Conservation (phyloP, 2,329 filamentous ascomycete genomes). For the Colletotrichum chrysophilum region DNA sequence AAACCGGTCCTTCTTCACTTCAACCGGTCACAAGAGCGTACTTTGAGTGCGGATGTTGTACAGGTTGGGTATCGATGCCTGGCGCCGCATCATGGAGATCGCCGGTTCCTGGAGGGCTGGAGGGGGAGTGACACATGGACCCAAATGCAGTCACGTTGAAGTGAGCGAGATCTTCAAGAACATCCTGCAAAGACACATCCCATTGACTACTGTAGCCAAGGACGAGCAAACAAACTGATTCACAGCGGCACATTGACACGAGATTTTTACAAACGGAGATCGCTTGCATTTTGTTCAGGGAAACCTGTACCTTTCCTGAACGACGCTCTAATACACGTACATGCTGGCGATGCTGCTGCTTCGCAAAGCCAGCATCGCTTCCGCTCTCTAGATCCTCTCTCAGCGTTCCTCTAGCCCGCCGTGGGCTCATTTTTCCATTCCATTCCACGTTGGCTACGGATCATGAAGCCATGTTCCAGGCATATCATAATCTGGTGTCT, state of each 20-base stretch:
- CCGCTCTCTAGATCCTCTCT: not conserved
- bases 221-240: not conserved
- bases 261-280: not conserved
- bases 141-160: not conserved
- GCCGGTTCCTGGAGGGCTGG: not conserved
- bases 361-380: not conserved
- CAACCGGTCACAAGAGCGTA: not conserved
- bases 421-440: not conserved
- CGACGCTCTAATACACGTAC: conserved; percentile 19
- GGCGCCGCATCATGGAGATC: not conserved
- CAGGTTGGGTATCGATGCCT: not conserved
- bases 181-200: not conserved
- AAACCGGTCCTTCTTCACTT: not conserved
- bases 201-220: not conserved
- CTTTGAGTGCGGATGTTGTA: not conserved
- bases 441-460: conserved; percentile 18
- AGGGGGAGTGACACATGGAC: not conserved
- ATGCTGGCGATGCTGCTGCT: conserved; percentile 8
- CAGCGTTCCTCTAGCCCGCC: not conserved
- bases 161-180: not conserved
- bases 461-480: conserved; percentile 16
- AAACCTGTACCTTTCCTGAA: conserved; percentile 10
- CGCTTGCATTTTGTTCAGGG: conserved; percentile 17
- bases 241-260: not conserved
- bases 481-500: conserved; percentile 18